phyloP scores from a whole-genome alignment of 352 stramenopile genomes.

The Globisporangium radiosum region DNA sequence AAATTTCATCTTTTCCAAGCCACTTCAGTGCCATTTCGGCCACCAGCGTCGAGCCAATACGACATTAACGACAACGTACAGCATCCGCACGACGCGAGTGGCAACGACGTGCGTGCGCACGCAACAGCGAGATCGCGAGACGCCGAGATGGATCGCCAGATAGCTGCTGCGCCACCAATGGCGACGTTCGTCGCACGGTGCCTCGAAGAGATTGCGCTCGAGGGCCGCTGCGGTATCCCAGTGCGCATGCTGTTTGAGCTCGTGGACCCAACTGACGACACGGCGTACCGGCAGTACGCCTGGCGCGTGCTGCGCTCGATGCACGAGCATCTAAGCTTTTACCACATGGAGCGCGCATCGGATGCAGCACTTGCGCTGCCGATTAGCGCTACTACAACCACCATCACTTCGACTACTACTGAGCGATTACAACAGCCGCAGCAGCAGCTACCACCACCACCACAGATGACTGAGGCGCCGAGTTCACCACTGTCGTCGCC shows the following conservation, averaged over 20 bases:
- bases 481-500: slow-evolving; percentile 10
- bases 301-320: slow-evolving; percentile 62
- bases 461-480: not conserved
- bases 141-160: no score
- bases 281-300: slow-evolving; percentile 44
- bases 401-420: not conserved
- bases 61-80: no score
- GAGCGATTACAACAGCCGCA: not conserved
- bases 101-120: no score
- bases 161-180: slow-evolving; percentile 26
- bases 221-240: slow-evolving; percentile 63
- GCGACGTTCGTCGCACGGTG: slow-evolving; percentile 66
- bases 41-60: no score
- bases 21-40: no score
- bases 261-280: slow-evolving; percentile 46
- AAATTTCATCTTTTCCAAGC: no score
- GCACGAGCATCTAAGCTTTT: slow-evolving; percentile 47
- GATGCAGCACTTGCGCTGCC: not conserved
- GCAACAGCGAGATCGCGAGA: no score
- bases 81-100: no score
- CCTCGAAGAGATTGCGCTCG: slow-evolving; percentile 74
- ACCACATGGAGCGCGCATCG: slow-evolving; percentile 42
- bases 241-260: slow-evolving; percentile 54
- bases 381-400: no score
- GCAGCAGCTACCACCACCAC: not conserved